Percentiles rank a stretch among this genome's conserved stretches.
Evolutionary conservation across 192 early-diverging fungal species (phyloP).

Genomic region (Dissophora globulifera): DNA sequence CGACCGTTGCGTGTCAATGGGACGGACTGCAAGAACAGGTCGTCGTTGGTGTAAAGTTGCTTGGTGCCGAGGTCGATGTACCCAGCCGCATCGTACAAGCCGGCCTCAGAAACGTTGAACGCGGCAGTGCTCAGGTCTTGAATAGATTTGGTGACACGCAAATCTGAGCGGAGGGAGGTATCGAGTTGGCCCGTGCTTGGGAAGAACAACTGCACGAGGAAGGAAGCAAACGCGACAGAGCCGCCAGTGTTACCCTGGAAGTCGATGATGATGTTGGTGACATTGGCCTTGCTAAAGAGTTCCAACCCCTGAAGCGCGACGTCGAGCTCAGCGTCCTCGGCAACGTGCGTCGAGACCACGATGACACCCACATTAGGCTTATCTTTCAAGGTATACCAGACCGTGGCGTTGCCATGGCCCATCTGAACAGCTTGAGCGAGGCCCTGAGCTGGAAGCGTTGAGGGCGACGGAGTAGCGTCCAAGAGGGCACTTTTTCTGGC

Average conservation of each 20-base stretch:
- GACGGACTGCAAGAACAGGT: slow-evolving; percentile 3
- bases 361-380: slow-evolving; percentile 32
- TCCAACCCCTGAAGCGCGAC: background rate
- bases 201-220: slow-evolving; percentile 14
- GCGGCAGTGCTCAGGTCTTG: background rate
- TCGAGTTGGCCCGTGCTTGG: slow-evolving; percentile 1
- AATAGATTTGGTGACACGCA: background rate
- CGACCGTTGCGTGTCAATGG: slow-evolving; percentile 5
- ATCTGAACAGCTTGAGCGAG: slow-evolving; percentile 3
- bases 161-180: background rate
- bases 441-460: background rate
- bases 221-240: slow-evolving; percentile 3
- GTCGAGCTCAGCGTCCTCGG: background rate
- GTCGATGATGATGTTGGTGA: slow-evolving; percentile 31
- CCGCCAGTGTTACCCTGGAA: slow-evolving; percentile 30
- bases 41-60: background rate
- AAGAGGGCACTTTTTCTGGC: background rate
- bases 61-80: slow-evolving; percentile 4
- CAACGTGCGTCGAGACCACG: slow-evolving; percentile 5
- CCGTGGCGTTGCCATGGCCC: slow-evolving; percentile 2
- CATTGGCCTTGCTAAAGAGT: background rate
- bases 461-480: background rate
- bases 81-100: background rate
- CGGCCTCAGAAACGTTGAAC: background rate
- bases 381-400: slow-evolving; percentile 14